phyloP scores from a whole-genome alignment of 768 basidiomycete species.

The Hericium coralloides region DNA sequence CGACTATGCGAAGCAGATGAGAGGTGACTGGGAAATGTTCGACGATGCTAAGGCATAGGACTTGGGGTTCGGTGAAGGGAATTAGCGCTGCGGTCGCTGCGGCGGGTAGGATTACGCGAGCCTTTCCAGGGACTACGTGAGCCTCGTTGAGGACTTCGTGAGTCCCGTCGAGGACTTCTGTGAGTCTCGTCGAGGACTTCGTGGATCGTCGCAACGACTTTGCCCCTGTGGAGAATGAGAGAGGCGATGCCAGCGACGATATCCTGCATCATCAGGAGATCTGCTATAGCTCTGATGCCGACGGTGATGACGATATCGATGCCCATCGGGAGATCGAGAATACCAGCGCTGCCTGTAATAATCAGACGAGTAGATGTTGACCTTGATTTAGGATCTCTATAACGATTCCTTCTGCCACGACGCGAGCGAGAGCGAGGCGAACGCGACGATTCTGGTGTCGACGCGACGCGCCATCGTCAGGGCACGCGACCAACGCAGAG shows the following conservation, averaged over 20 bases:
- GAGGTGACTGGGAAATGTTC: background rate
- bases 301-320: background rate
- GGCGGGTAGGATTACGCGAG: background rate
- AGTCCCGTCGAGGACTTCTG: too few relatives aligned
- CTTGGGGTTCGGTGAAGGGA: background rate
- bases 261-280: background rate
- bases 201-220: background rate
- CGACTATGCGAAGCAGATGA: background rate
- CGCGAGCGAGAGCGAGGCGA: conserved; percentile 1
- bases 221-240: background rate
- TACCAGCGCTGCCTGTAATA: background rate
- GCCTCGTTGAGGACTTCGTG: background rate
- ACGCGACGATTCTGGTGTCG: background rate
- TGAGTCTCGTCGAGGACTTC: background rate
- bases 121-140: background rate
- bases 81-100: background rate
- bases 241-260: background rate
- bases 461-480: background rate
- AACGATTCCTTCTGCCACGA: background rate
- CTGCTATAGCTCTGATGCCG: background rate
- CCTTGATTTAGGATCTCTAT: background rate
- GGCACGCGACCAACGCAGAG: background rate
- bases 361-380: background rate
- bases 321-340: background rate
- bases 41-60: background rate